Evolutionary conservation across 1,139 yeast species (phyloP).

Genomic region (Trichomonascaceae sp.): DNA sequence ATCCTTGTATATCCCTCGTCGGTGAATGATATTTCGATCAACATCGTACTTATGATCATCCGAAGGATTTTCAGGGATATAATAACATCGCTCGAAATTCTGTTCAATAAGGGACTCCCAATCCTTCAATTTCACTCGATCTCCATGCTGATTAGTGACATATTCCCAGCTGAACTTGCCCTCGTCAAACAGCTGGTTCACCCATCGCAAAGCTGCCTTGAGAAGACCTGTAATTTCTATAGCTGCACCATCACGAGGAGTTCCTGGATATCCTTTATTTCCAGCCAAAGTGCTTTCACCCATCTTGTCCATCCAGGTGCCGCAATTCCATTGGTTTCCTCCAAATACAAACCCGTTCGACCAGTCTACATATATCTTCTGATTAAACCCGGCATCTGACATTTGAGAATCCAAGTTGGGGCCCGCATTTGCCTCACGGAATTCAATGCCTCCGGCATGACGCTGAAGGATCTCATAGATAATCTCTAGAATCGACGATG

Average conservation of each 20-base stretch:
- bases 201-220: conserved; percentile 79
- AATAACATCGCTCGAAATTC: conserved; percentile 74
- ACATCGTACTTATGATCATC: conserved; percentile 56
- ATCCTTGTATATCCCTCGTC: conserved; percentile 94
- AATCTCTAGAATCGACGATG: conserved; percentile 64
- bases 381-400: conserved; percentile 89
- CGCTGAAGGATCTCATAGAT: conserved; percentile 75
- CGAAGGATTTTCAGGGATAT: conserved; percentile 60
- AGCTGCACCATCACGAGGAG: conserved; percentile 97
- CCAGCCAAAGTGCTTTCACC: conserved; percentile 87
- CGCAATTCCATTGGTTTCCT: conserved; percentile 89
- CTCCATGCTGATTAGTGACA: conserved; percentile 50
- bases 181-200: conserved; percentile 47
- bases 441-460: conserved; percentile 83
- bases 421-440: conserved; percentile 96
- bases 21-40: conserved; percentile 61
- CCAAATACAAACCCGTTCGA: conserved; percentile 80
- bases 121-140: conserved; percentile 43
- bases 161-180: conserved; percentile 46
- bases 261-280: conserved; percentile 86
- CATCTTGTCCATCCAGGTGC: conserved; percentile 99
- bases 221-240: conserved; percentile 85
- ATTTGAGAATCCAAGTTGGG: conserved; percentile 80
- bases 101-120: conserved; percentile 70
- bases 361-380: conserved; percentile 80